Evolutionary conservation across 805 yeast species (phyloP).

Genomic region (Saturnispora zaruensis): DNA sequence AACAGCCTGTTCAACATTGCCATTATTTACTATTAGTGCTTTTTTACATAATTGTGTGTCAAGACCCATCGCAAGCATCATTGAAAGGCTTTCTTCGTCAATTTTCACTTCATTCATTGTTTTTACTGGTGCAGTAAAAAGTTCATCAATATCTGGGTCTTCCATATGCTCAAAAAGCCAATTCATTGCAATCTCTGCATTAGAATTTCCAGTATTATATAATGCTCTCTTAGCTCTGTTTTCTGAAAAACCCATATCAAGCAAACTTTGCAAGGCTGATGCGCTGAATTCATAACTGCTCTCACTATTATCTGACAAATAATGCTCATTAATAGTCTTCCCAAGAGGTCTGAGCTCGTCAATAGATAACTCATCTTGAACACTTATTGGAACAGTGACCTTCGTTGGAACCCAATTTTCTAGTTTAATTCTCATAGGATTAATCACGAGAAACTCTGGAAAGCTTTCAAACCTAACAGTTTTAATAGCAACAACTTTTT

Average conservation of each 20-base stretch:
- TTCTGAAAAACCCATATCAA: constrained; percentile 83
- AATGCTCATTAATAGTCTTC: constrained; percentile 32
- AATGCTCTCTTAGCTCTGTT: constrained; percentile 59
- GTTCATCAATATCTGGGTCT: constrained; percentile 66
- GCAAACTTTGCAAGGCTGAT: constrained; percentile 44
- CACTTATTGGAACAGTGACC: constrained; percentile 60
- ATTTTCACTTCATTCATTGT: constrained; percentile 6
- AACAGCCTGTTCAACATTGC: constrained; percentile 66
- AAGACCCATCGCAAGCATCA: constrained; percentile 73
- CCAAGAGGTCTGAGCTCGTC: constrained; percentile 34
- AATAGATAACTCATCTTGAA: constrained; percentile 36
- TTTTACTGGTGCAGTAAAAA: constrained; percentile 33
- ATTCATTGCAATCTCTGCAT: constrained; percentile 69
- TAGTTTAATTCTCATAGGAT: constrained; percentile 71
- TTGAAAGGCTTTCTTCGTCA: constrained; percentile 32
- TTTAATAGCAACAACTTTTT: constrained; percentile 31
- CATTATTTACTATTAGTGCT: constrained; percentile 53
- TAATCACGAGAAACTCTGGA: constrained; percentile 65
- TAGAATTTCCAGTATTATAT: constrained; percentile 58
- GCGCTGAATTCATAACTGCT: constrained; percentile 45
- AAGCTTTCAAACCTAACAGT: constrained; percentile 45
- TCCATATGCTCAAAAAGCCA: constrained; percentile 90
- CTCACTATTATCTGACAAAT: constrained; percentile 28
- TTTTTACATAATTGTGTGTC: constrained; percentile 53
- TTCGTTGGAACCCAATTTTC: constrained; percentile 89